Evolutionary conservation across 805 yeast species (phyloP).

Genomic region (Saturnispora silvae): DNA sequence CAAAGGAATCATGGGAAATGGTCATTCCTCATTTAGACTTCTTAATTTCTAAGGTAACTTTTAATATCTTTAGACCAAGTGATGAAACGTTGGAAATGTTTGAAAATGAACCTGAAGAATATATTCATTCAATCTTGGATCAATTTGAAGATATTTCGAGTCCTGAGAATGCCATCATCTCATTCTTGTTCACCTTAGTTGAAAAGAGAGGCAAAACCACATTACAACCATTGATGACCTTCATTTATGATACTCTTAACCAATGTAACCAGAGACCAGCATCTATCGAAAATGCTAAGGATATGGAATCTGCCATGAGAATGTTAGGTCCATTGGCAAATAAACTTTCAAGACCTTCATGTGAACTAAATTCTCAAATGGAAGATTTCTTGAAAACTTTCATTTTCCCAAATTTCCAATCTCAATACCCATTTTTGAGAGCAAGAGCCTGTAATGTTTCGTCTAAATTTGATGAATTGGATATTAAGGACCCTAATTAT

Average conservation of each 20-base stretch:
- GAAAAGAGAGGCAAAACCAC: slow-evolving; percentile 54
- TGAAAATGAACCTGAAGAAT: slow-evolving; percentile 86
- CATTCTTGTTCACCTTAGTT: slow-evolving; percentile 61
- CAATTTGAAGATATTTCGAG: slow-evolving; percentile 48
- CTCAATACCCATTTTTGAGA: slow-evolving; percentile 54
- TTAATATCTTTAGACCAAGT: slow-evolving; percentile 67
- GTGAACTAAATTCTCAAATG: slow-evolving; percentile 53
- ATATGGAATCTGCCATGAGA: slow-evolving; percentile 71
- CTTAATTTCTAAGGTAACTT: slow-evolving; percentile 62
- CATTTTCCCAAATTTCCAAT: slow-evolving; percentile 63
- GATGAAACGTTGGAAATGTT: slow-evolving; percentile 65
- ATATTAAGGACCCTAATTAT: slow-evolving; percentile 33
- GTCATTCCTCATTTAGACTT: slow-evolving; percentile 60
- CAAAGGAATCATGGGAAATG: slow-evolving; percentile 54
- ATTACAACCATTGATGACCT: slow-evolving; percentile 48
- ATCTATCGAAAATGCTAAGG: slow-evolving; percentile 43
- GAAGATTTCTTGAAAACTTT: slow-evolving; percentile 53
- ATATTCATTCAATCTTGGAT: slow-evolving; percentile 68
- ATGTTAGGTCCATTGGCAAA: slow-evolving; percentile 66
- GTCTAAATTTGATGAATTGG: slow-evolving; percentile 53
- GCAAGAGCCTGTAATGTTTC: slow-evolving; percentile 65
- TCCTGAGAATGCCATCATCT: slow-evolving; percentile 73
- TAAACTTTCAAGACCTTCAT: slow-evolving; percentile 41
- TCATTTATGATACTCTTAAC: slow-evolving; percentile 43
- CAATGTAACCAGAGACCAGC: slow-evolving; percentile 27